Percentiles rank a stretch among this genome's conserved stretches.
Conservation (phyloP, 305 asterid species). For the Lippia alba region DNA sequence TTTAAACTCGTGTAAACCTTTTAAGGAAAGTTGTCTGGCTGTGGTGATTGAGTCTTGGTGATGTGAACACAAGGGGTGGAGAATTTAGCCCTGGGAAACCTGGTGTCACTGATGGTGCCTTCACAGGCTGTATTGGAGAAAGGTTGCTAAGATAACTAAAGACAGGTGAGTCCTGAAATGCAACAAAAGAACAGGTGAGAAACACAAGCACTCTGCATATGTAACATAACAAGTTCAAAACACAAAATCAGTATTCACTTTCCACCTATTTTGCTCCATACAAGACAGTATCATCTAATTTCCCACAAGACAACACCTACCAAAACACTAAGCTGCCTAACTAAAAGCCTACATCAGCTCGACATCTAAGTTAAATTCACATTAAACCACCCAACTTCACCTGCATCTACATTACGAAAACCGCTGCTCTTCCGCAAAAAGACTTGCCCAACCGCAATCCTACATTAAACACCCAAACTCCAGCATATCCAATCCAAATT, state of each 20-base stretch:
- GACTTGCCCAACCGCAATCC: not conserved
- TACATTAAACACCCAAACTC: not conserved
- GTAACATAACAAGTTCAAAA: constrained; percentile 15
- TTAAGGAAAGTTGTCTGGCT: constrained; percentile 39
- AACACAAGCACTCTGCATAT: constrained; percentile 20
- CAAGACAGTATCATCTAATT: constrained; percentile 5
- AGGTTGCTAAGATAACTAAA: constrained; percentile 62
- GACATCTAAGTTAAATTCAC: constrained; percentile 16
- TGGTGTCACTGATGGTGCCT: constrained; percentile 47
- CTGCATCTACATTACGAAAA: constrained; percentile 10
- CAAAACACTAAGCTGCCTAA: constrained; percentile 19
- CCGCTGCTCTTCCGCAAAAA: not conserved
- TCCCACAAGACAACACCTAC: not conserved
- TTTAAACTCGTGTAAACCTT: constrained; percentile 47
- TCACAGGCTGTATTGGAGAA: constrained; percentile 70
- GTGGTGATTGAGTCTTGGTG: constrained; percentile 49
- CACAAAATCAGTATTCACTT: constrained; percentile 10
- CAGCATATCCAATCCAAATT: constrained; percentile 10
- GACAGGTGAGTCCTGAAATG: constrained; percentile 62
- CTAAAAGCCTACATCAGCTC: constrained; percentile 6
- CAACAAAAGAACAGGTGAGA: constrained; percentile 35
- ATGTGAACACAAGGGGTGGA: constrained; percentile 53
- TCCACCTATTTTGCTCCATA: constrained; percentile 20
- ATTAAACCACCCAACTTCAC: not conserved
- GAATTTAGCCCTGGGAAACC: constrained; percentile 59